Percentiles rank a stretch among this genome's conserved stretches.
These are phyloP conservation scores for Fusarium neocosmosporiellum DNA, from an alignment of 2,329 filamentous ascomycete species.

Conservation along the genomic window DNA sequence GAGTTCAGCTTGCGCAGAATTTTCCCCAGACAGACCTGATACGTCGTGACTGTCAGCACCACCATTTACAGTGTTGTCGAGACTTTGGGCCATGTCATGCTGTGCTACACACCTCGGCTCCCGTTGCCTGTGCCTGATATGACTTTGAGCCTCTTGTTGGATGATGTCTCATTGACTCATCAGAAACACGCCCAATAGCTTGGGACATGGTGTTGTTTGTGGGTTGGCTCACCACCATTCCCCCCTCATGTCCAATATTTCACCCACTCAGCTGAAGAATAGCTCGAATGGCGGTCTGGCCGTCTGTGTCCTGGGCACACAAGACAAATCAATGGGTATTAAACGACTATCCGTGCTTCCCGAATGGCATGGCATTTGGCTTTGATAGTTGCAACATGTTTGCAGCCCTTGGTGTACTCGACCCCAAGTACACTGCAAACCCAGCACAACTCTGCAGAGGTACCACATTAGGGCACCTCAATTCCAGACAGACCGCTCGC, in stretches of 20 bases:
- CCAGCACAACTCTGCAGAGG: not conserved
- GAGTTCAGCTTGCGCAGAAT: not conserved
- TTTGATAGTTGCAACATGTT: not conserved
- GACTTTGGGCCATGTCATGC: not conserved
- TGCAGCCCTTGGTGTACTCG: constrained; percentile 1
- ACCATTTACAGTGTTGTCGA: not conserved
- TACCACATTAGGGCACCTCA: constrained; percentile 1
- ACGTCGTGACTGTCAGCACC: not conserved
- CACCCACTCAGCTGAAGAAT: not conserved
- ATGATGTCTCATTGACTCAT: constrained; percentile 4
- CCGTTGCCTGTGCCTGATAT: not conserved
- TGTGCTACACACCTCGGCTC: constrained; percentile 25
- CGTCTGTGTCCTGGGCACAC: constrained; percentile 7
- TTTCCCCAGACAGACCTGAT: not conserved
- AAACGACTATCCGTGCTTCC: constrained; percentile 3
- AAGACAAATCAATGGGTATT: constrained; percentile 3
- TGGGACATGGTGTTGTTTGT: not conserved
- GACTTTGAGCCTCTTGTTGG: not conserved
- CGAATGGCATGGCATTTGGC: constrained; percentile 8
- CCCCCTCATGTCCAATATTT: not conserved
- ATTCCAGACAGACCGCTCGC: not conserved
- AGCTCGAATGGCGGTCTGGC: constrained; percentile 23
- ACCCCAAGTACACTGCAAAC: not conserved
- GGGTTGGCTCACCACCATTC: not conserved
- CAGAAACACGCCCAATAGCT: not conserved